These are phyloP conservation scores for Colletotrichum orbiculare DNA, from an alignment of 2,329 filamentous ascomycete species.

Conservation along the genomic window DNA sequence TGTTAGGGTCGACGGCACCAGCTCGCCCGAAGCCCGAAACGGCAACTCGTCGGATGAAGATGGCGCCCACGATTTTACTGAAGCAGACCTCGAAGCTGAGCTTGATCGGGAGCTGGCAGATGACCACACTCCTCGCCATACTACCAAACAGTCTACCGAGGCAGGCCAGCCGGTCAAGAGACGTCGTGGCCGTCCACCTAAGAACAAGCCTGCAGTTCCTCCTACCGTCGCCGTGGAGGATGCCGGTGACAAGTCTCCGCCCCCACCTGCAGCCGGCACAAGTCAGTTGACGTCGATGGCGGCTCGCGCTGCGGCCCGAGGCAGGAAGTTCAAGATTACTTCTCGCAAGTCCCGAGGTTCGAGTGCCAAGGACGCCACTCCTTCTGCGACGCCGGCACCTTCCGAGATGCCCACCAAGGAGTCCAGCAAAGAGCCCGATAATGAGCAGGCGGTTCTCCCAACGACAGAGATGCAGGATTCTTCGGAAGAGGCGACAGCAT, in stretches of 20 bases:
- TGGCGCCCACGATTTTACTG: slow-evolving; percentile 39
- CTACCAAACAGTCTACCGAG: slow-evolving; percentile 10
- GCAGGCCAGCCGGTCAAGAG: slow-evolving; percentile 18
- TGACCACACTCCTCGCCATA: slow-evolving; percentile 31
- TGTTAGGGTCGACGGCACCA: slow-evolving; percentile 24
- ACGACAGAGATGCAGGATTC: too few species aligned
- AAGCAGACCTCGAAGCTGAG: slow-evolving; percentile 49
- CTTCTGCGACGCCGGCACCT: slow-evolving; percentile 5
- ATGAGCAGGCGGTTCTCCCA: not conserved
- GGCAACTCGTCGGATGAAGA: slow-evolving; percentile 8
- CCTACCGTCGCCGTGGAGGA: not conserved
- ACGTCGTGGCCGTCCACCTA: slow-evolving; percentile 33
- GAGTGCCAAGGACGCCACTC: slow-evolving; percentile 15
- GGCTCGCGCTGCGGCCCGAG: slow-evolving; percentile 65
- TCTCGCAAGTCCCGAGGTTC: slow-evolving; percentile 42
- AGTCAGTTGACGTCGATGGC: slow-evolving; percentile 62
- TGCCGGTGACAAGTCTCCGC: slow-evolving; percentile 23
- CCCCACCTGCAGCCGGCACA: slow-evolving; percentile 21
- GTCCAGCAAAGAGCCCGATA: not conserved
- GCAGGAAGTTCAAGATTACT: slow-evolving; percentile 65
- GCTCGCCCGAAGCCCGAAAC: slow-evolving; percentile 21
- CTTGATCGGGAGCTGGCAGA: slow-evolving; percentile 46
- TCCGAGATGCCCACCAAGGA: not conserved
- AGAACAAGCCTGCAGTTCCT: slow-evolving; percentile 4
- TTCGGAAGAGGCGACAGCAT: too few species aligned